A percentile compares a stretch with the other conserved stretches of the same genome.
These are phyloP conservation scores for Buddleja alternifolia DNA, from an alignment of 257 asterid species.

Conservation along the genomic window DNA sequence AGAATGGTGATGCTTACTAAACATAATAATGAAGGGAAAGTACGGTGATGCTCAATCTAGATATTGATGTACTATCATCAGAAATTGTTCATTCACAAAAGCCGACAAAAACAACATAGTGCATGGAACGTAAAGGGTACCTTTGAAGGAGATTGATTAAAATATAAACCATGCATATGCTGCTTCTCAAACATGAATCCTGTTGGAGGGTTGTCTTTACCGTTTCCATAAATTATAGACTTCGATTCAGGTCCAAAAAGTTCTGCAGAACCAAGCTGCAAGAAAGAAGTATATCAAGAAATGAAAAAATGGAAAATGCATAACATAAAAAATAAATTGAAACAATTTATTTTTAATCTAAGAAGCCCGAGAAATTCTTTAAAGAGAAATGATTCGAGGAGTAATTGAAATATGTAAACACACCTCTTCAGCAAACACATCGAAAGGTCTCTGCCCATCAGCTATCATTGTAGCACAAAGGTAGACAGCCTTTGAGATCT, in stretches of 20 bases:
- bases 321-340: too few relatives aligned
- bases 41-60: too few relatives aligned
- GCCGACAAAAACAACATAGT: not conserved
- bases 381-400: not conserved
- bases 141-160: constrained; percentile 92
- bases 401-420: constrained; percentile 10
- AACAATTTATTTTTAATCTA: too few relatives aligned
- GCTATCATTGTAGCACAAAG: constrained; percentile 86
- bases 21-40: too few relatives aligned
- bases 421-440: constrained; percentile 94
- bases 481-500: constrained; percentile 80
- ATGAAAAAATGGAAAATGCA: not conserved
- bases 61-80: too few relatives aligned
- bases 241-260: constrained; percentile 77
- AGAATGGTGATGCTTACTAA: too few relatives aligned
- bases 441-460: constrained; percentile 87
- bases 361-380: not conserved
- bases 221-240: constrained; percentile 67
- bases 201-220: constrained; percentile 88
- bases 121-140: constrained; percentile 37
- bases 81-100: not conserved
- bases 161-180: constrained; percentile 86
- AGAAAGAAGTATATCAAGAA: constrained; percentile 27
- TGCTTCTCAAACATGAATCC: constrained; percentile 91
- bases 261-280: constrained; percentile 95